These are phyloP conservation scores for Candida sanyiensis DNA, from an alignment of 805 yeast genomes.

Conservation along the genomic window DNA sequence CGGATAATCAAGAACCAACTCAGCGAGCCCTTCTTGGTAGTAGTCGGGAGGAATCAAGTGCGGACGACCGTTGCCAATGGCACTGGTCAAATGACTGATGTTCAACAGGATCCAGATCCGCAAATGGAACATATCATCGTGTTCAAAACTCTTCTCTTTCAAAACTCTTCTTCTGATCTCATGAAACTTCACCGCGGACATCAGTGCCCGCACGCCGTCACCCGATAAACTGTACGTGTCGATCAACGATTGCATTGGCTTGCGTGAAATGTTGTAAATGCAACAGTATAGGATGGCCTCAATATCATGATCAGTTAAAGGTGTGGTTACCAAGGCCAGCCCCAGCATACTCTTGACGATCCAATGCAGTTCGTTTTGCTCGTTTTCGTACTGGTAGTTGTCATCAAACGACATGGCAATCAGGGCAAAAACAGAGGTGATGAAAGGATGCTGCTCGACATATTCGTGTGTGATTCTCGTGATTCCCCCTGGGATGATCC, in stretches of 20 bases:
- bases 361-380: constrained; percentile 42
- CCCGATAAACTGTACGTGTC: constrained; percentile 50
- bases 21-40: constrained; percentile 33
- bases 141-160: constrained; percentile 22
- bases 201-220: constrained; percentile 44
- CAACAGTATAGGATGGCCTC: constrained; percentile 54
- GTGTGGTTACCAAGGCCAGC: constrained; percentile 43
- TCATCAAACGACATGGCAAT: constrained; percentile 54
- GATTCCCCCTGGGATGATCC: constrained; percentile 61
- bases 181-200: constrained; percentile 41
- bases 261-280: constrained; percentile 48
- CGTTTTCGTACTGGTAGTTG: constrained; percentile 40
- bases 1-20: constrained; percentile 42
- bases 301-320: constrained; percentile 53
- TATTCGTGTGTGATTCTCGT: constrained; percentile 40
- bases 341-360: constrained; percentile 47
- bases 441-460: constrained; percentile 47
- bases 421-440: constrained; percentile 46
- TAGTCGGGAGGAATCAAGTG: constrained; percentile 34
- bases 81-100: constrained; percentile 44
- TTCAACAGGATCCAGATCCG: constrained; percentile 49
- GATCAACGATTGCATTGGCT: constrained; percentile 45
- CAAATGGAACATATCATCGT: constrained; percentile 45
- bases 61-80: constrained; percentile 47
- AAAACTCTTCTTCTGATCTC: constrained; percentile 34